Evolutionary conservation across 2,329 filamentous ascomycete genomes (phyloP).

Genomic region (Zasmidium citrigriseum): DNA sequence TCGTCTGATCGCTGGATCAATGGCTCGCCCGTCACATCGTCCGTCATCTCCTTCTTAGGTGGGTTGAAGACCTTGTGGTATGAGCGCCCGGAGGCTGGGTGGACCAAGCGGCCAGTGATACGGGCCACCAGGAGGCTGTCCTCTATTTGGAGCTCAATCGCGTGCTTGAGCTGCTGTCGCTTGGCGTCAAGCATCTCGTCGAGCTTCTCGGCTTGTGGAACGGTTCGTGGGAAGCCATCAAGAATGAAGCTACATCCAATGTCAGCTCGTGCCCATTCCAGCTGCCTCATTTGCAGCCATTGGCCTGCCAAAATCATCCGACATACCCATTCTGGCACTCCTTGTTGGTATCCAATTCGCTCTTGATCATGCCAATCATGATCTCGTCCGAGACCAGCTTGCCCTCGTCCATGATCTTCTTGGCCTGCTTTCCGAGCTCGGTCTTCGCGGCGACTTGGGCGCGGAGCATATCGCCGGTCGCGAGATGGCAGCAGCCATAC

Average conservation of each 20-base stretch:
- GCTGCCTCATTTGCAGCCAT: constrained; percentile 1
- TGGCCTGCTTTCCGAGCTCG: constrained; percentile 86
- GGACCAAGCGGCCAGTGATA: constrained; percentile 93
- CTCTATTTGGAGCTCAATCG: constrained; percentile 95
- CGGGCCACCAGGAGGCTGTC: constrained; percentile 89
- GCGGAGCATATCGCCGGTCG: constrained; percentile 98
- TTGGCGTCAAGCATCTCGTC: constrained; percentile 83
- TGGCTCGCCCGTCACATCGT: constrained; percentile 95
- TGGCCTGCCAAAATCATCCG: neutral
- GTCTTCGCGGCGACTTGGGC: constrained; percentile 99
- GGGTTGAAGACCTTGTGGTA: constrained; percentile 99
- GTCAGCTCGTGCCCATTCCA: constrained; percentile 10
- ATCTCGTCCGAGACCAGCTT: constrained; percentile 98
- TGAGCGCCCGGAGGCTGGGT: constrained; percentile 91
- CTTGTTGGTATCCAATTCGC: constrained; percentile 87
- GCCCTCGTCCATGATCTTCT: constrained; percentile 99
- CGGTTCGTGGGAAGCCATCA: constrained; percentile 96
- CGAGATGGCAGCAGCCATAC: constrained; percentile 95
- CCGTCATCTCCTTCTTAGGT: constrained; percentile 89
- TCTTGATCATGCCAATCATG: constrained; percentile 99
- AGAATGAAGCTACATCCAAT: constrained; percentile 78
- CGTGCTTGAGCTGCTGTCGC: constrained; percentile 86
- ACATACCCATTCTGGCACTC: constrained; percentile 95
- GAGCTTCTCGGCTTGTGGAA: constrained; percentile 90
- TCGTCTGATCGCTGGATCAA: constrained; percentile 95